Percentiles rank a stretch among this genome's conserved stretches.
These are phyloP conservation scores for Melaleuca quinquenervia DNA, from an alignment of 345 rosid species.

Conservation along the genomic window DNA sequence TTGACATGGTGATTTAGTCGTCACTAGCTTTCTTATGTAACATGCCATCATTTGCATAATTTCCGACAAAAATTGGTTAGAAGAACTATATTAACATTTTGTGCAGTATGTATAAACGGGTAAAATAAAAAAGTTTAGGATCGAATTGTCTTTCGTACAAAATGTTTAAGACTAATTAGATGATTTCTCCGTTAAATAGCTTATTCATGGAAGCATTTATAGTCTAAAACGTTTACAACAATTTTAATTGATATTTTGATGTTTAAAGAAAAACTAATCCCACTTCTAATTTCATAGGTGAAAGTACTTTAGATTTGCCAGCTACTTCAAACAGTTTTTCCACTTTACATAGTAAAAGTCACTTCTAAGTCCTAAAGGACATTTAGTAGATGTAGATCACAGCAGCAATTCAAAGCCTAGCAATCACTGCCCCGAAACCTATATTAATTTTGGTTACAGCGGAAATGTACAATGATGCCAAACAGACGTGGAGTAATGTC, in stretches of 20 bases:
- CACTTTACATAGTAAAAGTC: not conserved
- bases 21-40: too few species aligned
- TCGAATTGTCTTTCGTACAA: fast-evolving
- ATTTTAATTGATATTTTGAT: not conserved
- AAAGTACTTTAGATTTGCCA: not conserved
- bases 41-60: too few species aligned
- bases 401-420: not conserved
- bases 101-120: fast-evolving
- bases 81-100: not conserved
- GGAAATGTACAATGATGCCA: not conserved
- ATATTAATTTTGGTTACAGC: not conserved
- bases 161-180: not conserved
- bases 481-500: not conserved
- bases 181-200: not conserved
- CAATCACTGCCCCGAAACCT: not conserved
- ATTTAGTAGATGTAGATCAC: not conserved
- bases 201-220: fast-evolving
- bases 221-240: not conserved
- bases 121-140: fast-evolving
- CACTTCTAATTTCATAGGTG: not conserved
- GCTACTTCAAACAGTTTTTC: not conserved
- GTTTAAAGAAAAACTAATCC: not conserved
- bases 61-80: too few species aligned
- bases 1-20: too few species aligned
- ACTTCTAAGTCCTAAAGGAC: not conserved